Conservation (phyloP, 2,329 filamentous ascomycete genomes). For the Fusarium albidum region DNA sequence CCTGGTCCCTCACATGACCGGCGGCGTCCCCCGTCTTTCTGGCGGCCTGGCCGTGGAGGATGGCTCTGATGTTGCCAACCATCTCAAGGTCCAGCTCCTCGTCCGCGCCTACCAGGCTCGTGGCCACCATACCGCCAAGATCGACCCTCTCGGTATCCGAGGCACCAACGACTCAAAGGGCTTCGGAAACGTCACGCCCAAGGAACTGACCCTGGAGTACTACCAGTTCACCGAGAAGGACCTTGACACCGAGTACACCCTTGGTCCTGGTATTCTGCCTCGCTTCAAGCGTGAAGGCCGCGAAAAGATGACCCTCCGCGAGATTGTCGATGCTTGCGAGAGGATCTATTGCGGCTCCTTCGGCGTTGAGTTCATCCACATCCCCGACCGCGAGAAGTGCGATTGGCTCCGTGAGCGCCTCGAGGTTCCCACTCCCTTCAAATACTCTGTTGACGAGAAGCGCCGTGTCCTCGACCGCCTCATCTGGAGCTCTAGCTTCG, state of each 20-base stretch:
- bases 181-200: conserved; percentile 86
- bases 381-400: conserved; percentile 95
- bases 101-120: conserved; percentile 98
- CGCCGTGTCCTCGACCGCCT: conserved; percentile 95
- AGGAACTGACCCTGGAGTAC: conserved; percentile 91
- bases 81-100: conserved; percentile 96
- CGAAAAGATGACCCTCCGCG: conserved; percentile 95
- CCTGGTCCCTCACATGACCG: conserved; percentile 82
- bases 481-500: conserved; percentile 99
- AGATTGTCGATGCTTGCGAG: conserved; percentile 94
- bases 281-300: conserved; percentile 88
- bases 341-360: conserved; percentile 97
- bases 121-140: conserved; percentile 97
- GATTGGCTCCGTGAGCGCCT: conserved; percentile 97
- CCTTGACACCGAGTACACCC: conserved; percentile 87
- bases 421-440: conserved; percentile 93
- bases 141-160: conserved; percentile 94
- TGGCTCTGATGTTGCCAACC: conserved; percentile 88
- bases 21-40: conserved; percentile 77
- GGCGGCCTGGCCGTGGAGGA: conserved; percentile 73
- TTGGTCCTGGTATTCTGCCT: conserved; percentile 94
- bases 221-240: conserved; percentile 97
- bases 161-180: conserved; percentile 68
- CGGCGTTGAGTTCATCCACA: conserved; percentile 98
- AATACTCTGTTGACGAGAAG: conserved; percentile 98